These are phyloP conservation scores for Termitomyces titanicus DNA, from an alignment of 768 basidiomycete genomes.

Conservation along the genomic window DNA sequence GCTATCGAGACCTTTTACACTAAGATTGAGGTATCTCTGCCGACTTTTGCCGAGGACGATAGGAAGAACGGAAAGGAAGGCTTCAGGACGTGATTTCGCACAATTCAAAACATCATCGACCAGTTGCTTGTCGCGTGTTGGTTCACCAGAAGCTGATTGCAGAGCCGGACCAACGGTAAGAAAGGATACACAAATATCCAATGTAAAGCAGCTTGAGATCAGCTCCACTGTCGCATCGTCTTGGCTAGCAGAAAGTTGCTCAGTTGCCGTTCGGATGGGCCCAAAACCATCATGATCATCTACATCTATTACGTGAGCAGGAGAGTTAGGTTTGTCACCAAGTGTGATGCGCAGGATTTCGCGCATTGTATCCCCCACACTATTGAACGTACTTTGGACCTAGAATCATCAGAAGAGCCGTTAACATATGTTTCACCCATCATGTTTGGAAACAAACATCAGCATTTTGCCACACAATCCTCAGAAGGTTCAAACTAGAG, in stretches of 20 bases:
- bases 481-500: constrained; percentile 43
- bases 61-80: constrained; percentile 57
- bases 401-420: constrained; percentile 19
- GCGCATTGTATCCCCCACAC: constrained; percentile 29
- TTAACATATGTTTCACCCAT: not conserved
- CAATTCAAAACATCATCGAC: constrained; percentile 48
- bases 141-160: constrained; percentile 53
- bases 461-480: constrained; percentile 59
- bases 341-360: constrained; percentile 37
- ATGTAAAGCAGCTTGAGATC: constrained; percentile 29
- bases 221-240: constrained; percentile 23
- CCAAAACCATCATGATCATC: constrained; percentile 58
- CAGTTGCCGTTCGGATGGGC: constrained; percentile 40
- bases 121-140: constrained; percentile 60
- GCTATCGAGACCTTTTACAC: constrained; percentile 41
- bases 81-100: constrained; percentile 37
- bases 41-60: constrained; percentile 53
- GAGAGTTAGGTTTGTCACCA: constrained; percentile 19
- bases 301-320: constrained; percentile 23
- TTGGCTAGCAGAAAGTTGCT: constrained; percentile 24
- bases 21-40: constrained; percentile 53
- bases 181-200: constrained; percentile 55
- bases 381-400: constrained; percentile 48
- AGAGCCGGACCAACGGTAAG: constrained; percentile 61
- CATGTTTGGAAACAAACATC: constrained; percentile 48